phyloP scores from a whole-genome alignment of 2,329 filamentous ascomycete genomes.

The Arthrobotrys sinensis region DNA sequence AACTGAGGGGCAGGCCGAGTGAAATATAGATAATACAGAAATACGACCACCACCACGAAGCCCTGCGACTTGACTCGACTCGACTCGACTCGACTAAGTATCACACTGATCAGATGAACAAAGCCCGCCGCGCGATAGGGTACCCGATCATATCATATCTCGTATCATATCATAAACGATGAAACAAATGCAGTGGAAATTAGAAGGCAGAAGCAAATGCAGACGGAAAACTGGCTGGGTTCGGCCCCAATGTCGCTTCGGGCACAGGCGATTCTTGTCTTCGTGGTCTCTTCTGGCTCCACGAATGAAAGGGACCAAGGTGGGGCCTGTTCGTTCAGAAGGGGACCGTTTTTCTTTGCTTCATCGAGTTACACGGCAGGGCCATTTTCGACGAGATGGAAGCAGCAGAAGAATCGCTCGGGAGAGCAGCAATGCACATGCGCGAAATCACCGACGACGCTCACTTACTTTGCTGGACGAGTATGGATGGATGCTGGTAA shows the following conservation, averaged over 20 bases:
- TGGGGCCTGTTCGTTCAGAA: constrained; percentile 21
- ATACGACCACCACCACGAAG: too few species aligned
- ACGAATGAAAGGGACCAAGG: constrained; percentile 22
- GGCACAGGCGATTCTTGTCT: constrained; percentile 19
- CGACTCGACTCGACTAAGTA: too few species aligned
- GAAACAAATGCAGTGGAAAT: constrained; percentile 15
- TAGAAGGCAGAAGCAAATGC: background rate
- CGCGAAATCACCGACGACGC: constrained; percentile 19
- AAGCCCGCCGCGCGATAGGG: background rate
- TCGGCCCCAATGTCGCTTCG: constrained; percentile 22
- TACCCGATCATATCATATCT: background rate
- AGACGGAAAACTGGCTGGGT: constrained; percentile 6
- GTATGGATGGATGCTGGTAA: background rate
- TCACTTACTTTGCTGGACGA: background rate
- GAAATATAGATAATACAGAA: background rate
- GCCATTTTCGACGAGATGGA: background rate
- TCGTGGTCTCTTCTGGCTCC: constrained; percentile 39
- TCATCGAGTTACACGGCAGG: background rate
- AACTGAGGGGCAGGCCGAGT: constrained; percentile 22
- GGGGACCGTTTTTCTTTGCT: background rate
- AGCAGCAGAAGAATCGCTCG: background rate
- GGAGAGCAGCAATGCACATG: constrained; percentile 26
- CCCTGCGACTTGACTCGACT: too few species aligned
- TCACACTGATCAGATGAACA: too few species aligned
- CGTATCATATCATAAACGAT: background rate